Conservation (phyloP, 2,329 filamentous ascomycete genomes). For the Paecilomyces niveus region DNA sequence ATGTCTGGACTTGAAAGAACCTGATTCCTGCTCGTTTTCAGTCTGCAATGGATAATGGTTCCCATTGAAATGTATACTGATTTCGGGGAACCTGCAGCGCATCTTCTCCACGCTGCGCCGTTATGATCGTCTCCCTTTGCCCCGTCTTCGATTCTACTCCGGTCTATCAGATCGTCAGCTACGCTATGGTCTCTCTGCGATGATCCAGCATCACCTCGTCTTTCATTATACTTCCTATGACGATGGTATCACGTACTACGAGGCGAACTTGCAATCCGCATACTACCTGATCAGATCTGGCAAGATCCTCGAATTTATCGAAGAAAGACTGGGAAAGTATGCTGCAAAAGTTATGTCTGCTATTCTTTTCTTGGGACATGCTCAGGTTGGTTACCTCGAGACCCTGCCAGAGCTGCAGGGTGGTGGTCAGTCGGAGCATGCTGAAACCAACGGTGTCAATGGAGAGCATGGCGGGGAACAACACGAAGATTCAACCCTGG, state of each 20-base stretch:
- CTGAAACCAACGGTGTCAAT: slow-evolving; percentile 17
- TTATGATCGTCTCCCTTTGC: slow-evolving; percentile 67
- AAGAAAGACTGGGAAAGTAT: slow-evolving; percentile 64
- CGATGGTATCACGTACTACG: slow-evolving; percentile 64
- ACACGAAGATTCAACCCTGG: slow-evolving; percentile 14
- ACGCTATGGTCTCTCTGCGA: slow-evolving; percentile 71
- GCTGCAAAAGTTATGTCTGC: slow-evolving; percentile 69
- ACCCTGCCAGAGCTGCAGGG: slow-evolving; percentile 26
- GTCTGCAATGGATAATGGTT: not conserved
- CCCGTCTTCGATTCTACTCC: slow-evolving; percentile 63
- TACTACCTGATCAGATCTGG: slow-evolving; percentile 77
- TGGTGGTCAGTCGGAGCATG: slow-evolving; percentile 6
- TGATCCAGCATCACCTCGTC: slow-evolving; percentile 82
- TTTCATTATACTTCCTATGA: slow-evolving; percentile 62
- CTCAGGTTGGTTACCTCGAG: slow-evolving; percentile 45
- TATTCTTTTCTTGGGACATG: slow-evolving; percentile 70
- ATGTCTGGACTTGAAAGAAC: slow-evolving; percentile 34
- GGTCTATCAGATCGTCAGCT: slow-evolving; percentile 67
- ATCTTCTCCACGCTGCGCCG: slow-evolving; percentile 74
- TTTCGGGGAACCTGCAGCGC: slow-evolving; percentile 48
- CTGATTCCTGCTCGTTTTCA: not conserved
- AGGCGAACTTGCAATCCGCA: slow-evolving; percentile 71
- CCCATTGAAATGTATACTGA: slow-evolving; percentile 6
- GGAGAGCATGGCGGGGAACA: slow-evolving; percentile 13
- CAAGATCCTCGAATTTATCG: slow-evolving; percentile 70